Conservation (phyloP, 805 yeast genomes). For the Yarrowia sp. region DNA sequence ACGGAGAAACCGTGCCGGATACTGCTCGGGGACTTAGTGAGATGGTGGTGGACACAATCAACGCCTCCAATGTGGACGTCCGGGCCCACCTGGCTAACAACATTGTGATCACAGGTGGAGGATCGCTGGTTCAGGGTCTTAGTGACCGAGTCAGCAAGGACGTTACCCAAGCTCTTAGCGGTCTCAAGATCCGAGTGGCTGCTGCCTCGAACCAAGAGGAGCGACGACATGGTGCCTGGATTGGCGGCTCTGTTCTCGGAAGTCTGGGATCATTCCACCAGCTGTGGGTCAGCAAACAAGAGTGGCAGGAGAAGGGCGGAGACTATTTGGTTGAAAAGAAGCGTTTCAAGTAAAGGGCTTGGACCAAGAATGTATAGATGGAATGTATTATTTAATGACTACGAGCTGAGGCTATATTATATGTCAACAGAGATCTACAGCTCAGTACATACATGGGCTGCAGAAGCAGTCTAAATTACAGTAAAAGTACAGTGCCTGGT, state of each 20-base stretch:
- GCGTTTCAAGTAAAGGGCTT: not conserved
- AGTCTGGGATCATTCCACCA: conserved; percentile 93
- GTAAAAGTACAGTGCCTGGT: too few species aligned
- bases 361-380: not conserved
- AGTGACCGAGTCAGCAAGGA: conserved; percentile 74
- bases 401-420: too few species aligned
- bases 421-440: too few species aligned
- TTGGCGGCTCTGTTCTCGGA: conserved; percentile 86
- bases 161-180: conserved; percentile 67
- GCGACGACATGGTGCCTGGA: conserved; percentile 79
- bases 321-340: conserved; percentile 76
- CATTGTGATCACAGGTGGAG: conserved; percentile 81
- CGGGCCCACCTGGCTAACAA: conserved; percentile 85
- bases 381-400: conserved; percentile 10
- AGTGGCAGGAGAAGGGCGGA: conserved; percentile 83
- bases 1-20: conserved; percentile 11
- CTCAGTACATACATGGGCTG: too few species aligned
- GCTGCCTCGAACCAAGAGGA: conserved; percentile 71
- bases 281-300: conserved; percentile 88
- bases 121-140: conserved; percentile 75
- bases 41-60: conserved; percentile 51
- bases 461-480: too few species aligned
- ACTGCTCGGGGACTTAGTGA: conserved; percentile 48
- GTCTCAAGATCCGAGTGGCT: conserved; percentile 77
- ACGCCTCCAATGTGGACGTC: conserved; percentile 72